Evolutionary conservation across 176 grass and related monocot genomes (phyloP), one percentile per base, ranked within the genome.

Genomic region (Triticum timopheevii): DNA sequence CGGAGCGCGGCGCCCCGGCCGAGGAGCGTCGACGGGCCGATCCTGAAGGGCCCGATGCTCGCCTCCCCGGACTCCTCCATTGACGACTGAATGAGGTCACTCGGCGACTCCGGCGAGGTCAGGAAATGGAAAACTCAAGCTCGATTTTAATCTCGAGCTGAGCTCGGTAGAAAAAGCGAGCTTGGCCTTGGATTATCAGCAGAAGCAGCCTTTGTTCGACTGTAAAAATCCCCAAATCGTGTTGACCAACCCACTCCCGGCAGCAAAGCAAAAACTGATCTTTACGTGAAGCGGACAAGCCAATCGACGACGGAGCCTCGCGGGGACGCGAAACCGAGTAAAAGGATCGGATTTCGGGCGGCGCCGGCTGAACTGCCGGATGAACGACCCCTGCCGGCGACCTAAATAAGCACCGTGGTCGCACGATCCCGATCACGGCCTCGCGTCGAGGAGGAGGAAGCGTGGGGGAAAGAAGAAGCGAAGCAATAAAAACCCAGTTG

Each of bases 1-100:
- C 95, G 93, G 59, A 98, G 82, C 50, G 95, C 95, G 61, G 90
- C 91, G 47, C 93, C 87, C 40, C 93, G 95, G 61, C 95, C 95
- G 11, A 95, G 61, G 28, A 98, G 83, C 17, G 93, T 93, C 69
- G 91, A 90, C 27, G 93, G 95, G 12, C 95, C 95, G 71, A 98
- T 98, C 78, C 77, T 88, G 86, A 93, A 95, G 27, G 87, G 12
- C 35, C 92, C 93, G 15, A 98, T 74, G 25, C 63, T 78, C 19
- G 93, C 91, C 45, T 98, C 93, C 45, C 85, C 89, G 61, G 93
- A 90, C 4, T 92, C 89, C 20, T 95, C 95, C 89, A 91, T 91
- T 61, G 39, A 4, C 7, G 47, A 1, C 9, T 0, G 33, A 44
- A 72, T 23, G 72, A 74, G 7, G 3, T 20, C 19, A 64, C 52